phyloP scores from a whole-genome alignment of 116 monocot genomes.

The Cymodocea nodosa region DNA sequence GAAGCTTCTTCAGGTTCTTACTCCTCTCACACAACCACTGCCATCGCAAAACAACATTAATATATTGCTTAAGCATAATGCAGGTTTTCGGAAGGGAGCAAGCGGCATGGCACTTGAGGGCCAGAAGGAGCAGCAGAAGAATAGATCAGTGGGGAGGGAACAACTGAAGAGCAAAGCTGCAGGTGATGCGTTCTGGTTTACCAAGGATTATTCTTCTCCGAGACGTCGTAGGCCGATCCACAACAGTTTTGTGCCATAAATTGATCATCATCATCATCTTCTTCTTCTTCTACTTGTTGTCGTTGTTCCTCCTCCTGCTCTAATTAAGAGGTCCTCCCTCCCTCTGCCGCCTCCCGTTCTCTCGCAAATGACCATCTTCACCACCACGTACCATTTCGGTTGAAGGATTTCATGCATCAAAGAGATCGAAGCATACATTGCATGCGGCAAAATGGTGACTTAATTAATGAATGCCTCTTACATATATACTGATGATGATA shows the following conservation, averaged over 20 bases:
- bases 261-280: too few relatives aligned
- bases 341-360: too few relatives aligned
- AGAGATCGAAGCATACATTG: too few relatives aligned
- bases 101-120: background rate
- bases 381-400: too few relatives aligned
- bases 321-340: too few relatives aligned
- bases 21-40: too few relatives aligned
- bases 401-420: background rate
- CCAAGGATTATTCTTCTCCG: constrained; percentile 1
- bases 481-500: too few relatives aligned
- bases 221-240: constrained; percentile 2
- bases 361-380: too few relatives aligned
- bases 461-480: too few relatives aligned
- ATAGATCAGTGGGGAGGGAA: background rate
- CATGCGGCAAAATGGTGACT: background rate
- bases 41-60: too few relatives aligned
- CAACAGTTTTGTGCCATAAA: background rate
- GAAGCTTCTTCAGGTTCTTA: background rate
- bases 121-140: background rate
- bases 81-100: background rate
- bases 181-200: background rate
- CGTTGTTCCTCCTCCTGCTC: background rate
- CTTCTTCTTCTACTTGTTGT: too few relatives aligned
- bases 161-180: background rate
- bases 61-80: background rate